These are phyloP conservation scores for Tolypocladium tundrense DNA, from an alignment of 2,329 filamentous ascomycete species.

Conservation along the genomic window DNA sequence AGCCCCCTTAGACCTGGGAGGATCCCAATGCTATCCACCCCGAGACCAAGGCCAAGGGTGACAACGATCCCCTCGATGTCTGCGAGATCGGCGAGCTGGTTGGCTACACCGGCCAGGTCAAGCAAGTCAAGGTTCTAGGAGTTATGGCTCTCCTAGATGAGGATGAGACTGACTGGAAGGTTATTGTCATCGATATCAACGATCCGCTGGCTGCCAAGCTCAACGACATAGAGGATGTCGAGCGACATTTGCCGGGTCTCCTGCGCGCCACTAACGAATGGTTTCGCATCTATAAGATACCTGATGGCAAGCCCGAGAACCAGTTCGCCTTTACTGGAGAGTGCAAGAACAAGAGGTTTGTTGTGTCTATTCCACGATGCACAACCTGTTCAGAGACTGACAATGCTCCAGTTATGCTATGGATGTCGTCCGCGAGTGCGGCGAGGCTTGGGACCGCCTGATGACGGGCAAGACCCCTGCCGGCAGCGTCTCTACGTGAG, in stretches of 20 bases:
- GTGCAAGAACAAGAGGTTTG: constrained; percentile 98
- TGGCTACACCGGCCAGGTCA: constrained; percentile 90
- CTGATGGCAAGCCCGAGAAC: constrained; percentile 99
- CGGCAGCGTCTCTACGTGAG: constrained; percentile 75
- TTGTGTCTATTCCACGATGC: constrained; percentile 14
- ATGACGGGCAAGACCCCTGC: constrained; percentile 79
- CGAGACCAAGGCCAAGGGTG: constrained; percentile 99
- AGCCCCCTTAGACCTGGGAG: constrained; percentile 74
- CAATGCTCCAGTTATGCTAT: constrained; percentile 63
- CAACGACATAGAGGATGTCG: constrained; percentile 97
- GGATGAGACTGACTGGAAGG: constrained; percentile 99
- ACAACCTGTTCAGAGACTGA: constrained; percentile 1
- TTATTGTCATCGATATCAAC: constrained; percentile 98
- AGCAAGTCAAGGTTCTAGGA: constrained; percentile 99
- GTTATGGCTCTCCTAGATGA: constrained; percentile 99
- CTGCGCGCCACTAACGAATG: constrained; percentile 98
- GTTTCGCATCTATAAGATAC: constrained; percentile 99
- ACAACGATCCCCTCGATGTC: constrained; percentile 98
- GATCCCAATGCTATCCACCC: constrained; percentile 93
- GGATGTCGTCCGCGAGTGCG: constrained; percentile 91
- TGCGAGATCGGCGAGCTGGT: constrained; percentile 99
- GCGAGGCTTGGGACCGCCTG: constrained; percentile 93
- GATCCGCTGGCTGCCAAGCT: constrained; percentile 94
- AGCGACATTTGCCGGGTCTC: constrained; percentile 93
- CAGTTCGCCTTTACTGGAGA: constrained; percentile 99